Evolutionary conservation across 164 flowering plant genomes (phyloP).

Genomic region (Warburgia ugandensis): DNA sequence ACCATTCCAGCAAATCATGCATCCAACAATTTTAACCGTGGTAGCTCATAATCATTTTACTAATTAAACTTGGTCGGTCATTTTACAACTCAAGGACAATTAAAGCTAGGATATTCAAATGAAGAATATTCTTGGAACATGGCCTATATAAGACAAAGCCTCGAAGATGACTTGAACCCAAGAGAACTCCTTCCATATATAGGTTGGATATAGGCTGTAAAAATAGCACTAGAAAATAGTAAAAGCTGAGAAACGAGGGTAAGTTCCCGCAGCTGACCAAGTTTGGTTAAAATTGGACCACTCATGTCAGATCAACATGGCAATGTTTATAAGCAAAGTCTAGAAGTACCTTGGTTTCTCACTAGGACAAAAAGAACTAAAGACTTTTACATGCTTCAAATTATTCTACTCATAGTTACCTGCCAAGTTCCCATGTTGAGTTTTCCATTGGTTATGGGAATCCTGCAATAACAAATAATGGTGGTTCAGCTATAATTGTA

Average conservation of each 20-base stretch:
- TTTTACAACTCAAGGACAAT: no score
- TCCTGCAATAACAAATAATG: conserved; percentile 33
- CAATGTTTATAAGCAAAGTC: no score
- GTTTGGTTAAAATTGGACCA: not conserved
- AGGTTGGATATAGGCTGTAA: not conserved
- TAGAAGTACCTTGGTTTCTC: not conserved
- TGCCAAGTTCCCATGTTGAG: conserved; percentile 99
- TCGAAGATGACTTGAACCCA: no score
- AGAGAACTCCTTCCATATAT: no score
- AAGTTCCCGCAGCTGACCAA: not conserved
- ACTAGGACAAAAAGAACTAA: not conserved
- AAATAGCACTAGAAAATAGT: not conserved
- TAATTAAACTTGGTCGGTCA: no score
- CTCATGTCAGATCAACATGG: not conserved
- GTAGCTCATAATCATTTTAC: no score
- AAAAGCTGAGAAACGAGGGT: not conserved
- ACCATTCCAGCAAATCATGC: no score
- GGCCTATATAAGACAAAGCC: no score
- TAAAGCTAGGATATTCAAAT: no score
- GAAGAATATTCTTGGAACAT: no score
- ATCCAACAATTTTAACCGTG: no score
- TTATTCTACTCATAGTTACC: conserved; percentile 28
- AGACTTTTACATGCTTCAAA: not conserved
- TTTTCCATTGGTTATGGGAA: conserved; percentile 80
- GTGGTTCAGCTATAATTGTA: no score